Conservation (phyloP, 2,329 filamentous ascomycete species). For the Venturia nashicola region DNA sequence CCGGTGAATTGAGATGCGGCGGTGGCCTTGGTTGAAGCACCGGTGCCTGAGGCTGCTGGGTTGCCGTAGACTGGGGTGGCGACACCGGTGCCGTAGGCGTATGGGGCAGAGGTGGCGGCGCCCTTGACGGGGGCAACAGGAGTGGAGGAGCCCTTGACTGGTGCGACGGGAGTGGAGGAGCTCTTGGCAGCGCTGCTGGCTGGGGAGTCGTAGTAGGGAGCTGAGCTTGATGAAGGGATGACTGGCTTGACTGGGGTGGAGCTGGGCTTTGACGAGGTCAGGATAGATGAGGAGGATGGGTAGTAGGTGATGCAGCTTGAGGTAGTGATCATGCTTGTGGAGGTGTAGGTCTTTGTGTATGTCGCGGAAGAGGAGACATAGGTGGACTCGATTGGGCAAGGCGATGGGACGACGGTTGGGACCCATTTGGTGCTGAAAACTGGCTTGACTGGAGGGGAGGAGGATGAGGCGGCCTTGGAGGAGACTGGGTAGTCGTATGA, state of each 20-base stretch:
- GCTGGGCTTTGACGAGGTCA: not conserved
- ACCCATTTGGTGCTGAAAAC: not conserved
- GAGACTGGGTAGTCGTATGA: not conserved
- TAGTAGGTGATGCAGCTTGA: not conserved
- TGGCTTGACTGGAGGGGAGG: not conserved
- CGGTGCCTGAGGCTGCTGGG: not conserved
- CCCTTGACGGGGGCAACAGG: not conserved
- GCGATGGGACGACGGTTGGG: not conserved
- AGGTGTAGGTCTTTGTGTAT: not conserved
- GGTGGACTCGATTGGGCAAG: not conserved
- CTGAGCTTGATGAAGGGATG: not conserved
- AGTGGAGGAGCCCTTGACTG: not conserved
- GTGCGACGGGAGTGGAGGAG: not conserved
- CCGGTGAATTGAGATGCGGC: not conserved
- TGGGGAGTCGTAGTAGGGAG: not conserved
- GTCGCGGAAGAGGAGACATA: not conserved
- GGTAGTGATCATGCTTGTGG: not conserved
- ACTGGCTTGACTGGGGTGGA: not conserved
- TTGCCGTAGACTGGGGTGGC: not conserved
- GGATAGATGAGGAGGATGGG: not conserved
- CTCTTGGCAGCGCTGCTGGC: not conserved
- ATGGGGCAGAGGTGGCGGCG: not conserved
- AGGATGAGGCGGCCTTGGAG: not conserved
- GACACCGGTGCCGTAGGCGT: not conserved
- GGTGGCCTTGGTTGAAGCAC: not conserved